Conservation (phyloP, 495 filamentous ascomycete genomes). For the Hypoxylon crocopeplum region DNA sequence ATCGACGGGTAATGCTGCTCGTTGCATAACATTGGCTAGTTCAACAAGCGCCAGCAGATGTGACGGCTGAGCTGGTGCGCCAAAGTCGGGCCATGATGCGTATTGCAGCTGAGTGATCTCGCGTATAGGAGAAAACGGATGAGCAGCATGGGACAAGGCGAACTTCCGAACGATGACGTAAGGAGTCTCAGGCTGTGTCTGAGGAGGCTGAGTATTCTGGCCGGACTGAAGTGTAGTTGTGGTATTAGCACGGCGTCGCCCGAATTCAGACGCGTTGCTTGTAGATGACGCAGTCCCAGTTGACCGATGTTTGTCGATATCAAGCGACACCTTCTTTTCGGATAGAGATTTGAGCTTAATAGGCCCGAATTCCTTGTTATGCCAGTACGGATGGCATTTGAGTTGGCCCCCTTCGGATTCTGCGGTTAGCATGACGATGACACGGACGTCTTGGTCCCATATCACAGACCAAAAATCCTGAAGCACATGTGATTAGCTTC, state of each 20-base stretch:
- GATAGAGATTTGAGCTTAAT: constrained; percentile 79
- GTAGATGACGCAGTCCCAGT: constrained; percentile 30
- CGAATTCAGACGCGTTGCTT: constrained; percentile 33
- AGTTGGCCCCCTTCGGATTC: constrained; percentile 92
- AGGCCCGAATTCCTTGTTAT: constrained; percentile 77
- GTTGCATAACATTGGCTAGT: constrained; percentile 73
- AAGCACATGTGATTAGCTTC: constrained; percentile 46
- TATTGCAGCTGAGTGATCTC: constrained; percentile 97
- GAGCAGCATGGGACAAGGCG: constrained; percentile 73
- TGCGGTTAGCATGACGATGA: constrained; percentile 96
- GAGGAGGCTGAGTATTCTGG: constrained; percentile 19
- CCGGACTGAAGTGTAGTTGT: constrained; percentile 30
- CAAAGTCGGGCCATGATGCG: constrained; percentile 94
- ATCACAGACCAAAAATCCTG: constrained; percentile 98
- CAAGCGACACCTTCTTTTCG: constrained; percentile 79
- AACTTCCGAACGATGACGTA: constrained; percentile 88
- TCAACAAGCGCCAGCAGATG: constrained; percentile 89
- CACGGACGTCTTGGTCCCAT: constrained; percentile 94
- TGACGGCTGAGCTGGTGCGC: constrained; percentile 84
- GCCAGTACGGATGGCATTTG: constrained; percentile 95
- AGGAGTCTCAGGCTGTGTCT: constrained; percentile 61
- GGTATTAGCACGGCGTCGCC: constrained; percentile 39
- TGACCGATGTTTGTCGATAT: constrained; percentile 61
- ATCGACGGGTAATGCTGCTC: constrained; percentile 48
- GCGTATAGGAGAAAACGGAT: constrained; percentile 85